Percentiles rank a stretch among this genome's conserved stretches.
Evolutionary conservation across 2,329 filamentous ascomycete species (phyloP).

Genomic region (Botrytis sinoallii): DNA sequence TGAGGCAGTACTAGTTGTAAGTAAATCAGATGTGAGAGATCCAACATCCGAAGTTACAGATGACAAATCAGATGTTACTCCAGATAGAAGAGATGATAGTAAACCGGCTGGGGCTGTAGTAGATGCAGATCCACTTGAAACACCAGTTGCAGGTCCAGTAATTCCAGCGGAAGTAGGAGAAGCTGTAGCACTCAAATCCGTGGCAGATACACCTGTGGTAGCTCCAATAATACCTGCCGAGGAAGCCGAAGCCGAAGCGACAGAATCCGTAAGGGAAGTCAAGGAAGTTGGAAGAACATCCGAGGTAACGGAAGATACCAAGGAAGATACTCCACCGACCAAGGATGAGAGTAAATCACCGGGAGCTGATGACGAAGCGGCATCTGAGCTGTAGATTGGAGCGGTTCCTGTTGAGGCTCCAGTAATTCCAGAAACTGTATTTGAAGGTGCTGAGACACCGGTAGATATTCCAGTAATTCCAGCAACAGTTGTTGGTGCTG

Average conservation of each 20-base stretch:
- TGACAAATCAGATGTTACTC: background rate
- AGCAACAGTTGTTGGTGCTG: background rate
- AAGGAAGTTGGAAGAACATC: slow-evolving; percentile 15
- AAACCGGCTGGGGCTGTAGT: background rate
- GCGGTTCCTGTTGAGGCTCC: background rate
- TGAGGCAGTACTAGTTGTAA: background rate
- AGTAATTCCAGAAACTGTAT: background rate
- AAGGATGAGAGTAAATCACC: slow-evolving; percentile 8
- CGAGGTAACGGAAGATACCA: slow-evolving; percentile 13
- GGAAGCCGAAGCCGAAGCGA: background rate
- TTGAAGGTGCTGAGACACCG: slow-evolving; percentile 1
- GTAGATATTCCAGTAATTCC: background rate
- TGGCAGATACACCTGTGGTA: background rate
- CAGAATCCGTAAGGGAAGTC: background rate
- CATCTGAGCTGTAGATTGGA: background rate
- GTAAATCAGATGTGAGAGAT: slow-evolving; percentile 9
- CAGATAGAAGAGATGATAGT: background rate
- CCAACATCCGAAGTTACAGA: background rate
- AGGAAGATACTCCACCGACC: background rate
- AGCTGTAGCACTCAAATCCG: background rate
- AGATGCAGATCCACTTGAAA: background rate
- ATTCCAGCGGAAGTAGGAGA: background rate
- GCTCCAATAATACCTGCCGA: slow-evolving; percentile 6
- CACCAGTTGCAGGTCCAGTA: slow-evolving; percentile 1
- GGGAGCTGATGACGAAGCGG: slow-evolving; percentile 1